Percentiles rank a stretch among this genome's conserved stretches.
Evolutionary conservation across 208 protist genomes (phyloP).

Genomic region (Leishmania turanica): DNA sequence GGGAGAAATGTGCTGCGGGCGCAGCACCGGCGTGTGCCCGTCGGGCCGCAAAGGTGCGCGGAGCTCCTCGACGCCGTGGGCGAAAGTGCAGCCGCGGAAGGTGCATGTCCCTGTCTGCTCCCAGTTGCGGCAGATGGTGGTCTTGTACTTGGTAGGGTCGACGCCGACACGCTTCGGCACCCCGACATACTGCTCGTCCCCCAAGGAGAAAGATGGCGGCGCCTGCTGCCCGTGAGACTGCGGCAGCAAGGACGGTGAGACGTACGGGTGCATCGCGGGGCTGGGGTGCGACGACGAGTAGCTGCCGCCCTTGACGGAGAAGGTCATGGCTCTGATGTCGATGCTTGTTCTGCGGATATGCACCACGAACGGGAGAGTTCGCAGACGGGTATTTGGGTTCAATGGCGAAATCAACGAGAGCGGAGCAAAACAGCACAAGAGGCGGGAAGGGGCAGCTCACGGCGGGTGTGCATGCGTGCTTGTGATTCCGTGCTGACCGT

Average conservation of each 20-base stretch:
- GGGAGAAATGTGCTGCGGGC: constrained; percentile 36
- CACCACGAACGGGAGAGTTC: neutral
- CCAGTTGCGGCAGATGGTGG: constrained; percentile 87
- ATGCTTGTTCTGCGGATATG: neutral
- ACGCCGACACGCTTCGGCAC: constrained; percentile 59
- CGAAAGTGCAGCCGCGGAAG: constrained; percentile 83
- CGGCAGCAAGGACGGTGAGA: constrained; percentile 37
- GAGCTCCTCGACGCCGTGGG: constrained; percentile 85
- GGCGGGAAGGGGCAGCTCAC: neutral
- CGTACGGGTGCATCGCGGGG: constrained; percentile 47
- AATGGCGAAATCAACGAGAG: neutral
- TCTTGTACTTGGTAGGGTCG: constrained; percentile 86
- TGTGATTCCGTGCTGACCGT: neutral
- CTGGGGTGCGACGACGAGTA: constrained; percentile 54
- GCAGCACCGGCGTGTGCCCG: constrained; percentile 39
- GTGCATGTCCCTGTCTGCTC: constrained; percentile 63
- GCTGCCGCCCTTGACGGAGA: constrained; percentile 63
- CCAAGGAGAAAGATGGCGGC: constrained; percentile 58
- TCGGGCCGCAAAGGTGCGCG: constrained; percentile 50
- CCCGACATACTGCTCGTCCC: constrained; percentile 37
- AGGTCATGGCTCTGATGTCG: constrained; percentile 46
- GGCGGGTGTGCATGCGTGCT: neutral
- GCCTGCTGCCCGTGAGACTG: constrained; percentile 45
- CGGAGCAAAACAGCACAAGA: neutral
- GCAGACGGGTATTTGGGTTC: neutral